phyloP scores from a whole-genome alignment of 2,329 filamentous ascomycete species.

The Ascochyta clinopodiicola region DNA sequence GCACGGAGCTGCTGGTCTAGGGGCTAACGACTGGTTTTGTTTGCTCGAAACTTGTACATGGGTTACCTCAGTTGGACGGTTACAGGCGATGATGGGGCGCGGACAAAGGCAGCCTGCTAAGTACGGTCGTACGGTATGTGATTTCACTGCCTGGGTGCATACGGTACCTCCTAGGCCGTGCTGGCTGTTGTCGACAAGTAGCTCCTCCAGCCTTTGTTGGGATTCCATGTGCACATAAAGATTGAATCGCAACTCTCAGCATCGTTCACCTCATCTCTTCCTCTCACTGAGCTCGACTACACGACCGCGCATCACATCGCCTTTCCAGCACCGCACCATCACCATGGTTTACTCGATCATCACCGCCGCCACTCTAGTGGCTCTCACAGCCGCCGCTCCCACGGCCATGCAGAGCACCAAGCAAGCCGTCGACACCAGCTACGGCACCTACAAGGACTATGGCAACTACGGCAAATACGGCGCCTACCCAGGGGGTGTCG shows the following conservation, averaged over 20 bases:
- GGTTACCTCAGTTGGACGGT: background rate
- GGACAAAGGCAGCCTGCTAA: background rate
- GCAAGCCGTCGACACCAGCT: slow-evolving; percentile 9
- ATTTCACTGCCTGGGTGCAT: background rate
- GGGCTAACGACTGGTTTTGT: background rate
- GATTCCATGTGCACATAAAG: background rate
- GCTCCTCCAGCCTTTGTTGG: background rate
- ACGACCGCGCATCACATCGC: background rate
- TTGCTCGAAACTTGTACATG: background rate
- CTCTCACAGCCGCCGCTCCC: slow-evolving; percentile 19
- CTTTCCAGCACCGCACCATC: background rate
- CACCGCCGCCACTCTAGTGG: slow-evolving; percentile 19
- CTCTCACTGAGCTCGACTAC: background rate
- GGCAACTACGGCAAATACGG: background rate
- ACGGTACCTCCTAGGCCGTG: background rate
- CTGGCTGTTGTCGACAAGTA: background rate
- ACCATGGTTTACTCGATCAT: slow-evolving; percentile 25
- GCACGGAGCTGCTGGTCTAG: background rate
- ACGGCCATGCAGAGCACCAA: slow-evolving; percentile 6
- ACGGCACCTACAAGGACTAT: slow-evolving; percentile 5
- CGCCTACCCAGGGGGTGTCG: background rate
- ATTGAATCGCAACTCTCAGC: background rate
- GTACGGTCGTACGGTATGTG: background rate
- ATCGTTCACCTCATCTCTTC: background rate
- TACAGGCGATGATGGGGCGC: background rate